These are phyloP conservation scores for Carallia pectinifolia DNA, from an alignment of 345 rosid genomes.

Conservation along the genomic window DNA sequence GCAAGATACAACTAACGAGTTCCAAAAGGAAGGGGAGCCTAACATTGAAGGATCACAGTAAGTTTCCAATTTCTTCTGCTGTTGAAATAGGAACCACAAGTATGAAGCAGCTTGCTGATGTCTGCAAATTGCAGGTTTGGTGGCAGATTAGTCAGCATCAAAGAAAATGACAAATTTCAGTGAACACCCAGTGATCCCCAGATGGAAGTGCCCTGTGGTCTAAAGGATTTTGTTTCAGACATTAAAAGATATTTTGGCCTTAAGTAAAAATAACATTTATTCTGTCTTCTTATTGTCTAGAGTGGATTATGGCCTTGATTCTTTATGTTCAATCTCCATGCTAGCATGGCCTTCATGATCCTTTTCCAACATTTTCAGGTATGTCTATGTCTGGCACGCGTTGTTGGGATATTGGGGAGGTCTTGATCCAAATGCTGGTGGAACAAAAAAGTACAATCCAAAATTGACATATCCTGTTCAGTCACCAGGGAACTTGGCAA, in stretches of 20 bases:
- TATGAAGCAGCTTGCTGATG: neutral
- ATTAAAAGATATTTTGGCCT: slow-evolving; percentile 43
- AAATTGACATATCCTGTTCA: slow-evolving; percentile 37
- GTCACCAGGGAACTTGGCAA: slow-evolving; percentile 46
- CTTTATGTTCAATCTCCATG: neutral
- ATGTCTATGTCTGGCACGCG: slow-evolving; percentile 59
- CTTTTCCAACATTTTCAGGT: slow-evolving; percentile 29
- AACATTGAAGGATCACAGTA: slow-evolving; percentile 51
- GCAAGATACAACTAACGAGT: slow-evolving; percentile 56
- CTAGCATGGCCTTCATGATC: neutral
- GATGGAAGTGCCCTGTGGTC: slow-evolving; percentile 29
- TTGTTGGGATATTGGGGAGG: slow-evolving; percentile 67
- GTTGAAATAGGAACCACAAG: neutral
- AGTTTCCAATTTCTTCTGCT: slow-evolving; percentile 8
- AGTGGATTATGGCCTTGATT: too few relatives aligned
- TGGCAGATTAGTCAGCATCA: slow-evolving; percentile 46
- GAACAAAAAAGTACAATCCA: slow-evolving; percentile 39
- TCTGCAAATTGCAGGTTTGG: slow-evolving; percentile 46
- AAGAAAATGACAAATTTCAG: slow-evolving; percentile 47
- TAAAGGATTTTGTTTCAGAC: slow-evolving; percentile 50
- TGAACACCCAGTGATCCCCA: slow-evolving; percentile 25
- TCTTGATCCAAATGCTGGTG: slow-evolving; percentile 43
- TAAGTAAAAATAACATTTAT: slow-evolving; percentile 28
- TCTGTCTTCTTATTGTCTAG: neutral
- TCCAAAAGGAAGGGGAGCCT: slow-evolving; percentile 52